Conservation (phyloP, 2,329 filamentous ascomycete species). For the Microsporum audouinii region DNA sequence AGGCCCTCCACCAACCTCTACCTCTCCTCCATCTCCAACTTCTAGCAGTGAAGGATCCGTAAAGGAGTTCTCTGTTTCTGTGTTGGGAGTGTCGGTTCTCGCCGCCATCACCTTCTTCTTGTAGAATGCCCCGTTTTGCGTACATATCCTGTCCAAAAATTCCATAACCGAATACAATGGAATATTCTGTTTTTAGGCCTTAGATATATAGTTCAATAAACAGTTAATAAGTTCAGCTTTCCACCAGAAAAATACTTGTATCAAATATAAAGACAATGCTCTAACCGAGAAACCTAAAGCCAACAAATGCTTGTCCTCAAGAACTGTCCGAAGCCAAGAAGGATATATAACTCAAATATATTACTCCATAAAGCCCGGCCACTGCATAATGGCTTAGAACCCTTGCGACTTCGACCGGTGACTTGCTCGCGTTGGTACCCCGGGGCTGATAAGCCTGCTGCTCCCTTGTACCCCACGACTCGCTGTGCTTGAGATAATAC, state of each 20-base stretch:
- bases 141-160: background rate
- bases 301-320: background rate
- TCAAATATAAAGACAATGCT: background rate
- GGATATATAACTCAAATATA: background rate
- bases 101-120: background rate
- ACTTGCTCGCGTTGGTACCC: background rate
- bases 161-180: background rate
- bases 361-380: background rate
- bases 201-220: background rate
- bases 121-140: background rate
- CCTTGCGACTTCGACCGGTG: background rate
- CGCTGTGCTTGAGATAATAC: background rate
- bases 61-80: background rate
- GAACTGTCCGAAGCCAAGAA: background rate
- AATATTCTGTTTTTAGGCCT: background rate
- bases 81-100: background rate
- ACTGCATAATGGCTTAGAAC: background rate
- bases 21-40: background rate
- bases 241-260: background rate
- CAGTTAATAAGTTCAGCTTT: background rate
- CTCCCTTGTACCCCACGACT: background rate
- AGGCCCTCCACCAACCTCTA: background rate
- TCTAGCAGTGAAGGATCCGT: background rate
- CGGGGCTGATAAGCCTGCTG: background rate
- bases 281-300: background rate